Evolutionary conservation across 495 filamentous ascomycete genomes (phyloP).

Genomic region (Penicillium diatomitis): DNA sequence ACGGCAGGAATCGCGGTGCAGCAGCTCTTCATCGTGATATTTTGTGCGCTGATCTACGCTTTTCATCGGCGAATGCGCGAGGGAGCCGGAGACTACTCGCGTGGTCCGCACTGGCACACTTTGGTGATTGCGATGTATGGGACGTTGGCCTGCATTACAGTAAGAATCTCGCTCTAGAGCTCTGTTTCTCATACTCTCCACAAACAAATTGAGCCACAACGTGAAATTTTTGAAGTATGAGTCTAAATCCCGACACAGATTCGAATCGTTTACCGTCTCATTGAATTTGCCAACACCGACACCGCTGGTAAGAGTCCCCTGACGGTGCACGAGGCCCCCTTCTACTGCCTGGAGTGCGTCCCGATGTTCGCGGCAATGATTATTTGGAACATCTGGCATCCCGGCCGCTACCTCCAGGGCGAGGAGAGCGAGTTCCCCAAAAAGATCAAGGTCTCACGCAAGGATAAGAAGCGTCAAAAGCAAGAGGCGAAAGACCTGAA

Average conservation of each 20-base stretch:
- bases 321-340: constrained; percentile 38
- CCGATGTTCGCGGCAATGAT: constrained; percentile 45
- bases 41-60: constrained; percentile 21
- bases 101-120: constrained; percentile 1
- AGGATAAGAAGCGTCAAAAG: constrained; percentile 3
- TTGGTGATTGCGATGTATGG: constrained; percentile 9
- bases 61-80: constrained; percentile 37
- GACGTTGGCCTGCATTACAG: constrained; percentile 27
- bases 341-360: constrained; percentile 44
- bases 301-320: constrained; percentile 23
- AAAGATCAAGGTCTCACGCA: constrained; percentile 8
- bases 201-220: too few relatives aligned
- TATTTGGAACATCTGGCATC: constrained; percentile 41
- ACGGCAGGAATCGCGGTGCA: constrained; percentile 48
- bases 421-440: constrained; percentile 22
- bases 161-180: not conserved
- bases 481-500: constrained; percentile 1
- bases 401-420: constrained; percentile 38
- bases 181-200: not conserved
- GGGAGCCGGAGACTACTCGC: not conserved
- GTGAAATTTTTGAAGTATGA: too few relatives aligned
- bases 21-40: constrained; percentile 45
- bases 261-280: constrained; percentile 48
- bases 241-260: constrained; percentile 14
- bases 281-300: constrained; percentile 40